Evolutionary conservation across 2,329 filamentous ascomycete genomes (phyloP), one percentile per base, ranked within the genome.

Genomic region (Penicillium sp.): DNA sequence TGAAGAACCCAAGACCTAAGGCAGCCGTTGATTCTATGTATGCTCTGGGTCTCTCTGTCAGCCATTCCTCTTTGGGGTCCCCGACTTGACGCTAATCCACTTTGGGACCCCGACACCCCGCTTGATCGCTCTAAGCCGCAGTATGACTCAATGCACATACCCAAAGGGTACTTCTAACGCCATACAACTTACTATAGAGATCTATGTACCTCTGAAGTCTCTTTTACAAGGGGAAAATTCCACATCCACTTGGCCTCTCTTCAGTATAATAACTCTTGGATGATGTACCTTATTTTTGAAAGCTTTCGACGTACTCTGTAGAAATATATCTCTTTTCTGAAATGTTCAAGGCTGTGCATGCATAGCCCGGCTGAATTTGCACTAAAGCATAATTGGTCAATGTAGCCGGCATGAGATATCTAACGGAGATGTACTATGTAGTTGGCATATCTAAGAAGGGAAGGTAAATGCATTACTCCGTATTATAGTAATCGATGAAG

Each of bases 61-160:
- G 48, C 62, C 49, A 60, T 62, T 57, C 64, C 68, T 55, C 17
- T 64, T 67, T 50, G 59, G 59, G 64, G 60, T 63, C 65, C 68
- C 68, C 67, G 65, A 67, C 64, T 51, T 44, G 5, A 45, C 63
- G 60, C 67, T 67, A 68, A 61, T 42, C 66, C 58, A 1, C 9
- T 57, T 66, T 65, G 51, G 63, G 68, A 61, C 59, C 62, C 60
- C 63, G 67, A 64, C 61, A 49, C 53, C 52, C 52, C 52, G 52
- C 52, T 50, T n/a, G 52, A 51, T 55, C 52, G 33, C 46, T 55
- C 52, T 40, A 51, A 43, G 36, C 56, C 44, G 50, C 48, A 31
- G 16, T 31, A 41, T 57, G 59, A 52, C 50, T 59, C 57, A 59
- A 45, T 22, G 38, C 9, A 6, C 7, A 42, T 55, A 52, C 36